Conservation (phyloP, 2,329 filamentous ascomycete genomes). For the Aspergillus vadensis region DNA sequence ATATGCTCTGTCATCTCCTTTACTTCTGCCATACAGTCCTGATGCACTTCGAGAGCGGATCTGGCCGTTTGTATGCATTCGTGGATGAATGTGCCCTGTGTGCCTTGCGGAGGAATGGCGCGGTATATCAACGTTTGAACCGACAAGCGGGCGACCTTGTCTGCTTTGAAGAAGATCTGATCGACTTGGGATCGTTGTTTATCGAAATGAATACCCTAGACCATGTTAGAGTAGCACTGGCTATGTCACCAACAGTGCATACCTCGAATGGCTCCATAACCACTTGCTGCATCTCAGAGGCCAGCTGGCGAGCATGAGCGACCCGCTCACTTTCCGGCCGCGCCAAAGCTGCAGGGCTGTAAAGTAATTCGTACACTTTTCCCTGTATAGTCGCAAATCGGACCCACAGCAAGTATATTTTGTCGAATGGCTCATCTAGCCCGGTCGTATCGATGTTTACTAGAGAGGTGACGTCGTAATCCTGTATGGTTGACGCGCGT, state of each 20-base stretch:
- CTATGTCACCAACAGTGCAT: neutral
- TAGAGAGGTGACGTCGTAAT: conserved; percentile 60
- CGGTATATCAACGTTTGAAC: conserved; percentile 45
- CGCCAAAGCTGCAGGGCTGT: conserved; percentile 41
- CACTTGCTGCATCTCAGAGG: conserved; percentile 29
- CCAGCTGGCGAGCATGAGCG: conserved; percentile 32
- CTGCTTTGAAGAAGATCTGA: conserved; percentile 31
- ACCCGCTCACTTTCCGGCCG: conserved; percentile 30
- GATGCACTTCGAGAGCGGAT: conserved; percentile 37
- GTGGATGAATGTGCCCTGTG: conserved; percentile 34
- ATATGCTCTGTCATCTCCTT: conserved; percentile 29
- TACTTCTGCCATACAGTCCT: conserved; percentile 31
- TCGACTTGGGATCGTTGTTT: conserved; percentile 29
- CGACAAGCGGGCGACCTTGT: conserved; percentile 40
- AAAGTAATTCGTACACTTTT: conserved; percentile 61
- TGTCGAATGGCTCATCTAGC: conserved; percentile 41
- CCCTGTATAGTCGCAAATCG: conserved; percentile 59
- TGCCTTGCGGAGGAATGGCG: conserved; percentile 37
- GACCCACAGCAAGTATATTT: conserved; percentile 58
- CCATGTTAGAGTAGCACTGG: neutral
- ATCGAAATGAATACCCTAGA: conserved; percentile 16
- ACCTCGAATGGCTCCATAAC: conserved; percentile 37
- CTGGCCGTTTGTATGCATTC: conserved; percentile 43
- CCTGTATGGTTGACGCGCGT: conserved; percentile 59
- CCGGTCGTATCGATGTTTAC: conserved; percentile 24